Conservation (phyloP, 148 eudicot species). For the Camellia japonica region DNA sequence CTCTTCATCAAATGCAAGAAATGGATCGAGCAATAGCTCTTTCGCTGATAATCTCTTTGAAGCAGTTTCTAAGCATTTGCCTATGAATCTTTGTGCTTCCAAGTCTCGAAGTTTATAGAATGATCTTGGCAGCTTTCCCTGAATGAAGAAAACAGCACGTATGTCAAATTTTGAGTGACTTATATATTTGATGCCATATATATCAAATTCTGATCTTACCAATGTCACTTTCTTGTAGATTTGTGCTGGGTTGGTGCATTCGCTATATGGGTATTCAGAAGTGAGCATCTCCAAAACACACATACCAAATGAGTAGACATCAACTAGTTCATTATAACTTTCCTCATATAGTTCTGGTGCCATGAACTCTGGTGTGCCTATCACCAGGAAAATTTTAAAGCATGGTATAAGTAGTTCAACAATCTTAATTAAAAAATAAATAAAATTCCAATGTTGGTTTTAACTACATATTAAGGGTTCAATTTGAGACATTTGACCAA, state of each 20-base stretch:
- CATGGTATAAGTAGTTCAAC: too few species aligned
- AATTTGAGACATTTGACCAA: not conserved
- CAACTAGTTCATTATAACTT: constrained; percentile 63
- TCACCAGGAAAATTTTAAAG: constrained; percentile 1
- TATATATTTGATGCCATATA: constrained; percentile 1
- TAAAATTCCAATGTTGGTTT: too few species aligned
- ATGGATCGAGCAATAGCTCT: constrained; percentile 46
- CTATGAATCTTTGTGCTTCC: constrained; percentile 44
- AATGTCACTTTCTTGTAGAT: constrained; percentile 56
- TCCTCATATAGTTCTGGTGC: constrained; percentile 75
- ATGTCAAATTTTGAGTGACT: not conserved
- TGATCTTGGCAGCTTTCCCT: constrained; percentile 51
- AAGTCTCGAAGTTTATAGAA: constrained; percentile 38
- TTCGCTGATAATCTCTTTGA: constrained; percentile 46
- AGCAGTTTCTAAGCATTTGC: constrained; percentile 43
- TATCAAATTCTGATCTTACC: constrained; percentile 27
- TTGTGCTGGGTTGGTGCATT: constrained; percentile 54
- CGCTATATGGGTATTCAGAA: constrained; percentile 50
- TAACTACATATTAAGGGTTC: not conserved
- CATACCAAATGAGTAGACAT: constrained; percentile 65
- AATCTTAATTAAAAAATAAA: too few species aligned
- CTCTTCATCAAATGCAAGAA: constrained; percentile 23
- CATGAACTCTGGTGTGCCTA: constrained; percentile 81
- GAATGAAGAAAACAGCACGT: constrained; percentile 15
- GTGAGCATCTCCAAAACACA: constrained; percentile 53